Evolutionary conservation across 169 alveolate genomes (phyloP), one percentile per base, ranked within the genome.

Genomic region (Plasmodium vinckei): DNA sequence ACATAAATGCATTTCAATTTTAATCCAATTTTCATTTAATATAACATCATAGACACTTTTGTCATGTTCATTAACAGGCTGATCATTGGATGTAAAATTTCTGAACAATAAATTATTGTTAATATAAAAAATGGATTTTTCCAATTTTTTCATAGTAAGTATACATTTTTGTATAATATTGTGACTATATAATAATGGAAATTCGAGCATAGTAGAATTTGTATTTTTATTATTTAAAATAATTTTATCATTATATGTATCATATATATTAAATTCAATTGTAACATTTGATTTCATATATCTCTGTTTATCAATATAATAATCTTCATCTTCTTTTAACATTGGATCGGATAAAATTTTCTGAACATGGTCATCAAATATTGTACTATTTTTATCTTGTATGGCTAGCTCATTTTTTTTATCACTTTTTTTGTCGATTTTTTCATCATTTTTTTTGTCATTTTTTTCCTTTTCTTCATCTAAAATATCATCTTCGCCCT

Each of bases 231-330:
- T 86, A 19, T 70, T 86, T 44, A 86, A 19, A 19, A 86, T 47
- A 9, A 86, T 72, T 27, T 39, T 60, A 47, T 86, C 91, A n/a
- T 33, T 86, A 60, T 23, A 68, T 13, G 75, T 59, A 56, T 86
- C 91, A 53, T 86, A 86, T 25, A 86, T 69, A 56, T 86, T 86
- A 44, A 86, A 86, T n/a, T 86, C 91, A 9, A 86, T 9, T 2
- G 91, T 86, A n/a, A 86, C 91, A 49, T 86, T 86, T 13, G 91
- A 86, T 64, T 60, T 47, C 67, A 86, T 15, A 53, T 86, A 86
- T 19, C 91, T 63, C 3, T 86, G 21, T 17, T 17, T 59, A 53
- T 86, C 91, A 9, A 86, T 63, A 19, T 86, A 86, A 19, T 47
- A 23, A 39, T 86, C 68, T 42, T 23, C 61, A 47, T 86, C 91